A percentile compares a stretch with the other conserved stretches of the same genome.
Evolutionary conservation across 805 yeast species (phyloP).

Genomic region (Yamadazyma endophytica): DNA sequence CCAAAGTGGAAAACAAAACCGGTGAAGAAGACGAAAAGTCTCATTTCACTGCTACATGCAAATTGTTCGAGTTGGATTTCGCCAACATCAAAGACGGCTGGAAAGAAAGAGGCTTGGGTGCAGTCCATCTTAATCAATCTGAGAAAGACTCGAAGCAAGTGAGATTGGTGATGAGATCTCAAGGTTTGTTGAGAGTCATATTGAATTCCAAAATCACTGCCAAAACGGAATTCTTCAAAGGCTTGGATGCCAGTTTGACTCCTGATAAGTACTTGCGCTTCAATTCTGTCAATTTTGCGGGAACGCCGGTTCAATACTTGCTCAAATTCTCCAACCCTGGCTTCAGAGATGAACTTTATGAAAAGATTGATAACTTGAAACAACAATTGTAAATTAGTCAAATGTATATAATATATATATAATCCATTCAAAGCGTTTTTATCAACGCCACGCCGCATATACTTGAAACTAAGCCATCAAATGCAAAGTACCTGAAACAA

Average conservation of each 20-base stretch:
- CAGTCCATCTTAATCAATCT: conserved; percentile 69
- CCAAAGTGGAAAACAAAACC: conserved; percentile 61
- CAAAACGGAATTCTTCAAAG: conserved; percentile 63
- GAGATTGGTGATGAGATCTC: conserved; percentile 87
- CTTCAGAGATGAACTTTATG: conserved; percentile 55
- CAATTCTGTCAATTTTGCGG: conserved; percentile 53
- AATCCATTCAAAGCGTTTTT: too few relatives aligned
- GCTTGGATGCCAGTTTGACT: conserved; percentile 80
- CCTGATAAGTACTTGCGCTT: conserved; percentile 82
- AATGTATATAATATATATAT: too few relatives aligned
- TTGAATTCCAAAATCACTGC: conserved; percentile 66
- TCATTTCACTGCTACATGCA: conserved; percentile 65
- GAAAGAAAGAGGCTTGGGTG: conserved; percentile 94
- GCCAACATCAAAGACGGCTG: conserved; percentile 70
- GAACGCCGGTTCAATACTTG: conserved; percentile 78
- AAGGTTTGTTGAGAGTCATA: conserved; percentile 77
- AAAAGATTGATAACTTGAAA: conserved; percentile 39
- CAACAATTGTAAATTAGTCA: conserved; percentile 6
- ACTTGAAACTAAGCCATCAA: conserved; percentile 90
- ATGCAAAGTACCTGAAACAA: too few relatives aligned
- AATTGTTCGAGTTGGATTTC: conserved; percentile 71
- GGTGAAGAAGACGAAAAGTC: conserved; percentile 89
- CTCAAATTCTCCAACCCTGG: conserved; percentile 64
- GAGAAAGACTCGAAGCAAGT: conserved; percentile 36
- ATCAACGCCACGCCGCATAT: conserved; percentile 83